phyloP scores from a whole-genome alignment of 495 filamentous ascomycete species.

The Pyrenula aspistea region DNA sequence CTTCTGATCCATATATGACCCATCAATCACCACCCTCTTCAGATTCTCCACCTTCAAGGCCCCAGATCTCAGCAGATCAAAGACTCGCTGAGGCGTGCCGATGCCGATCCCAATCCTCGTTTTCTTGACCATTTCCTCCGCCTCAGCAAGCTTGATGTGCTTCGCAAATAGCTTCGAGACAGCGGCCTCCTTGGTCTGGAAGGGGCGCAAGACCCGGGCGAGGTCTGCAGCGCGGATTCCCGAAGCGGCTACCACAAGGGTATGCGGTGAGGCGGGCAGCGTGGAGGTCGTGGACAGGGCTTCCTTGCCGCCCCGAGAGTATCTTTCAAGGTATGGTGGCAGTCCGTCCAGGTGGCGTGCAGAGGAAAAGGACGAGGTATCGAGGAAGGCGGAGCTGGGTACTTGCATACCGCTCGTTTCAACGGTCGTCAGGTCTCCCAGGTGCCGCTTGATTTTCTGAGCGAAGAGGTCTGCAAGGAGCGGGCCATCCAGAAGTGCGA shows the following conservation, averaged over 20 bases:
- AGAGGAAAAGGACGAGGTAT: constrained; percentile 62
- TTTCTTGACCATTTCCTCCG: constrained; percentile 60
- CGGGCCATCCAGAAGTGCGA: constrained; percentile 67
- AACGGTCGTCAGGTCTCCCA: constrained; percentile 63
- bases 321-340: constrained; percentile 62
- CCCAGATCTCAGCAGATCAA: constrained; percentile 74
- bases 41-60: constrained; percentile 53
- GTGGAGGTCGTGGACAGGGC: constrained; percentile 50
- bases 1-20: constrained; percentile 83
- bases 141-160: constrained; percentile 89
- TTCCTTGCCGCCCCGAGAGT: constrained; percentile 33
- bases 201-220: constrained; percentile 45
- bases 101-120: constrained; percentile 72
- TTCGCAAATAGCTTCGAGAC: constrained; percentile 95
- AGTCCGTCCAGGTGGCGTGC: constrained; percentile 54
- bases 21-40: constrained; percentile 74
- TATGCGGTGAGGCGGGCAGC: constrained; percentile 71
- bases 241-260: constrained; percentile 67
- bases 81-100: constrained; percentile 72
- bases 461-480: constrained; percentile 79
- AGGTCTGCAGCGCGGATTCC: constrained; percentile 73
- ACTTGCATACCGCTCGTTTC: constrained; percentile 76
- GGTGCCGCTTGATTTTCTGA: constrained; percentile 66
- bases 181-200: constrained; percentile 60
- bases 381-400: constrained; percentile 43